Evolutionary conservation across 2,329 filamentous ascomycete genomes (phyloP).

Genomic region (Fusarium udum): DNA sequence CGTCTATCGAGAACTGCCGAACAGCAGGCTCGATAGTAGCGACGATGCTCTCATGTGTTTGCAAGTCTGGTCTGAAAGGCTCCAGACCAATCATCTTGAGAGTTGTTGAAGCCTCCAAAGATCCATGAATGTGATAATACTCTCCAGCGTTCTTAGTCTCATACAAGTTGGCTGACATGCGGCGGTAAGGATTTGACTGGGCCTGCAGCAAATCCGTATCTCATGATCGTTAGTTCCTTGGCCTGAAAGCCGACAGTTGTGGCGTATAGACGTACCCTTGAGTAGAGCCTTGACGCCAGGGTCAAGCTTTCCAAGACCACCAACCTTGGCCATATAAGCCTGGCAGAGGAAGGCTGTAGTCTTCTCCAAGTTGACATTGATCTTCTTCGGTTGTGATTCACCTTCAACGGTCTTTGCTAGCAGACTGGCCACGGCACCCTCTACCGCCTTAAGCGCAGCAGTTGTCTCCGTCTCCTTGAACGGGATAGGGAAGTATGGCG

Average conservation of each 20-base stretch:
- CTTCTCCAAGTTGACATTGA: slow-evolving; percentile 51
- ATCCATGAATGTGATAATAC: slow-evolving; percentile 81
- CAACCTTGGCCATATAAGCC: slow-evolving; percentile 50
- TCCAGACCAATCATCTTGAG: slow-evolving; percentile 76
- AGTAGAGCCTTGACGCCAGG: slow-evolving; percentile 45
- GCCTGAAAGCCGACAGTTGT: neutral
- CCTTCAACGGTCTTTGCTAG: slow-evolving; percentile 44
- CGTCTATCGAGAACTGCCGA: slow-evolving; percentile 60
- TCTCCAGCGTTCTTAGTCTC: slow-evolving; percentile 71
- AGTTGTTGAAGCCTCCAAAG: slow-evolving; percentile 74
- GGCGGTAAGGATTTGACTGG: slow-evolving; percentile 75
- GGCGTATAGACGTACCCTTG: slow-evolving; percentile 39
- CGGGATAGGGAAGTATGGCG: slow-evolving; percentile 57
- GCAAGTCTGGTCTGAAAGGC: slow-evolving; percentile 67
- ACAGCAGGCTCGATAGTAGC: slow-evolving; percentile 68
- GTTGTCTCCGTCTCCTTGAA: slow-evolving; percentile 58
- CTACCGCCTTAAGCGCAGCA: slow-evolving; percentile 56
- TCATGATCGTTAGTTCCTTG: slow-evolving; percentile 44
- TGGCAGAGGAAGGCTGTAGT: slow-evolving; percentile 55
- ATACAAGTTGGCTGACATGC: slow-evolving; percentile 78
- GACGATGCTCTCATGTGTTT: slow-evolving; percentile 67
- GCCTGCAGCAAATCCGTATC: slow-evolving; percentile 77
- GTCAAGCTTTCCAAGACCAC: slow-evolving; percentile 52
- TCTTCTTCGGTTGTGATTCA: slow-evolving; percentile 8
- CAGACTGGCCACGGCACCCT: slow-evolving; percentile 48